Evolutionary conservation across 163 green algal species (phyloP).

Genomic region (Chloromonas sp.): DNA sequence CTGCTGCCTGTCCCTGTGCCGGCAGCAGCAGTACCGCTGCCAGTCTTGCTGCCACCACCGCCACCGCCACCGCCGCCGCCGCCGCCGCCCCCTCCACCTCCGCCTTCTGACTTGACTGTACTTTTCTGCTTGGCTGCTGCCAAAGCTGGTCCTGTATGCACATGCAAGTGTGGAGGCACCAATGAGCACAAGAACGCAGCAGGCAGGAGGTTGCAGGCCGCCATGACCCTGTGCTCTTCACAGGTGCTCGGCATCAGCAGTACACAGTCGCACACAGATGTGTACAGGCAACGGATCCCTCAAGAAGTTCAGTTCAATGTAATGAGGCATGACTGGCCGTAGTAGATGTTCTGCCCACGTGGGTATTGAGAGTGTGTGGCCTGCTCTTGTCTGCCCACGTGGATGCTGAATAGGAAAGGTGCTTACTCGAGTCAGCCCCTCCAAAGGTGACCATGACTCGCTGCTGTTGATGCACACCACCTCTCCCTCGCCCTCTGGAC

Average conservation of each 20-base stretch:
- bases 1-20: background rate
- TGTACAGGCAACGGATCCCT: too few relatives aligned
- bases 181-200: background rate
- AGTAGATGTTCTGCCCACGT: too few relatives aligned
- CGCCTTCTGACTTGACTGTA: constrained; percentile 1
- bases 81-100: constrained; percentile 9
- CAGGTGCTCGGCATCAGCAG: too few relatives aligned
- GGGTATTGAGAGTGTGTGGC: background rate
- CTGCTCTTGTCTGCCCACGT: too few relatives aligned
- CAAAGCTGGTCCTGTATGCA: constrained; percentile 15
- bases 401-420: background rate
- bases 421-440: background rate
- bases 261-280: too few relatives aligned
- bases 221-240: too few relatives aligned
- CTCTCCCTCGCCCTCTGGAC: constrained; percentile 13
- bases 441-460: constrained; percentile 36
- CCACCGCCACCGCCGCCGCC: constrained; percentile 6
- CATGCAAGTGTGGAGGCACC: background rate
- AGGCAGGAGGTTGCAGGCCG: background rate
- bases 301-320: too few relatives aligned
- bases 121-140: constrained; percentile 21
- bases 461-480: constrained; percentile 17
- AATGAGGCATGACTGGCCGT: too few relatives aligned
- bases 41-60: background rate
- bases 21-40: background rate